Base-by-base conservation (phyloP, 352 stramenopile genomes). In the Phytophthora colocasiae region DNA sequence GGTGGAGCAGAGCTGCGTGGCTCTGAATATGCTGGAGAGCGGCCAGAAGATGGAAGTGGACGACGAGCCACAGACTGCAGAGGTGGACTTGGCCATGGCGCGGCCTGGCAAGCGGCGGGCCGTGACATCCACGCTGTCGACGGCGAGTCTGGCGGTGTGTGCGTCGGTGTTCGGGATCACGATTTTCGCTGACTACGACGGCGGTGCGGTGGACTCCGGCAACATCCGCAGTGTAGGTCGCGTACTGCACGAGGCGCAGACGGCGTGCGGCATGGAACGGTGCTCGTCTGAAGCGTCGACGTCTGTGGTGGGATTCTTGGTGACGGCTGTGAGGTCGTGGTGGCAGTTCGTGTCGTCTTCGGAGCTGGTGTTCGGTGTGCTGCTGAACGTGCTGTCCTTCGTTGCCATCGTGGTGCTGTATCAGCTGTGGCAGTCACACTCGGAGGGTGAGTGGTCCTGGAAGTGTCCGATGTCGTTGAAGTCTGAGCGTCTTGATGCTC, bases 121-220 rank as follows among this genome's bases (percentile, higher is more conserved):
- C 8, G 74, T 76, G 5, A 59, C 74, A 19, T 76, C 77, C 24
- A 85, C 73, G 5, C 71, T 80, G 26, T 78, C 86, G 6, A 87
- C 82, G 2, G 79, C 78, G 22, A 91, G 79, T 57, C 75, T 93
- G 51, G 81, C 81, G 2, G 57, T 92, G 46, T 92, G 82, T 34
- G 82, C 82, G 19, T 93, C 85, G 1, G 75, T 93, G 59, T 93
- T 95, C 70, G 81, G 84, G n/a, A 78, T 93, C 57, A 92, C 84
- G 19, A 58, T 93, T 56, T 74, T 92, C 32, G 75, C 83, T 0
- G 81, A 92, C 59, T 79, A 75, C 50, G 80, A 91, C 5, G 71
- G 70, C 47, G 75, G 46, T 31, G 71, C 52, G 0, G 58, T 68
- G 6, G 51, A 77, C 24, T 65, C 75, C 19, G 58, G 66, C 45